Evolutionary conservation across 495 filamentous ascomycete genomes (phyloP).

Genomic region (Aspergillus mulundensis): DNA sequence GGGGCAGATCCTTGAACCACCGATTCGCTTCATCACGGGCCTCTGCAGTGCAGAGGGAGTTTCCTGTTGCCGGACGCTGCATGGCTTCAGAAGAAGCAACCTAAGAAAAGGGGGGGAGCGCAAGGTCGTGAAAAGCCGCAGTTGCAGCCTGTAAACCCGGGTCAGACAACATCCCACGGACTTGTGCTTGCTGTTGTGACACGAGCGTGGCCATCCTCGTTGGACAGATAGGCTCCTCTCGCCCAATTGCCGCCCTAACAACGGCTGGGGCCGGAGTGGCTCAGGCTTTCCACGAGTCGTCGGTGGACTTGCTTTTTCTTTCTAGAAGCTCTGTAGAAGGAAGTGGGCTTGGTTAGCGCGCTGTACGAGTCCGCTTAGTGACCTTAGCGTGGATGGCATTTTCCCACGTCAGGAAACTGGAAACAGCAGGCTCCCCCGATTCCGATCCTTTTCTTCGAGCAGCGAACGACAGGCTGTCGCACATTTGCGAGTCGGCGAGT

Average conservation of each 20-base stretch:
- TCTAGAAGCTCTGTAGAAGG: slow-evolving; percentile 40
- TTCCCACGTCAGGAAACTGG: slow-evolving; percentile 1
- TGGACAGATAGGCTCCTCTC: neutral
- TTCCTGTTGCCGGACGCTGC: neutral
- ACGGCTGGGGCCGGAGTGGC: slow-evolving; percentile 6
- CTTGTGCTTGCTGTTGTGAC: slow-evolving; percentile 9
- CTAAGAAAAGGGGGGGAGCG: neutral
- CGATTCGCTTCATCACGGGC: slow-evolving; percentile 23
- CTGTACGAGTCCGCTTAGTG: slow-evolving; percentile 25
- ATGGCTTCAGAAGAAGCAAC: neutral
- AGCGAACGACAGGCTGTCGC: neutral
- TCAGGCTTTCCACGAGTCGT: slow-evolving; percentile 19
- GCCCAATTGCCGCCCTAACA: slow-evolving; percentile 6
- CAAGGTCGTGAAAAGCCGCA: neutral
- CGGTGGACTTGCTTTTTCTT: slow-evolving; percentile 15
- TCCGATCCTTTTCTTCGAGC: neutral
- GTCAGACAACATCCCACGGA: slow-evolving; percentile 12
- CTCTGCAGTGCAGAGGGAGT: slow-evolving; percentile 20
- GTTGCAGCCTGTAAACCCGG: slow-evolving; percentile 1
- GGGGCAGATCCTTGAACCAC: slow-evolving; percentile 13
- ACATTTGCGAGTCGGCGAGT: neutral
- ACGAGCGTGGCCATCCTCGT: slow-evolving; percentile 6
- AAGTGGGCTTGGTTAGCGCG: slow-evolving; percentile 27
- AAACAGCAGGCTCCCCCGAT: neutral
- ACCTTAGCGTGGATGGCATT: slow-evolving; percentile 19